phyloP scores from a whole-genome alignment of 2,329 filamentous ascomycete genomes.

The Cladophialophora psammophila region DNA sequence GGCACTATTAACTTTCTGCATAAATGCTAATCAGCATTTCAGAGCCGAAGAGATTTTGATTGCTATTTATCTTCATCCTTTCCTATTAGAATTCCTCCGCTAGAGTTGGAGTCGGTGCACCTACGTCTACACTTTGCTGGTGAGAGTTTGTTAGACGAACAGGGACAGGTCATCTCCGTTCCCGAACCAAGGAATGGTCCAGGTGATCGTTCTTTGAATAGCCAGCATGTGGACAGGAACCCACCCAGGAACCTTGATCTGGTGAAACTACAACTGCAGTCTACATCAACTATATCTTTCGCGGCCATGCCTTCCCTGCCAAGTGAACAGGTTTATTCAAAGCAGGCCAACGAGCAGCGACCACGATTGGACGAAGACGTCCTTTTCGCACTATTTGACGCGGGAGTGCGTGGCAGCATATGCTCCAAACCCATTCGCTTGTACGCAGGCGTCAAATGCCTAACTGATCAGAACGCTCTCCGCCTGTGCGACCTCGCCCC shows the following conservation, averaged over 20 bases:
- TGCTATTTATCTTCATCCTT: slow-evolving; percentile 10
- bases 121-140: slow-evolving; percentile 16
- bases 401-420: slow-evolving; percentile 29
- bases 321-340: slow-evolving; percentile 2
- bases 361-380: slow-evolving; percentile 20
- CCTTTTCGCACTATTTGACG: slow-evolving; percentile 29
- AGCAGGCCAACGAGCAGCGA: not conserved
- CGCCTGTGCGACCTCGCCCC: slow-evolving; percentile 30
- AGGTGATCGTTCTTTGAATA: not conserved
- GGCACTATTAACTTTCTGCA: not conserved
- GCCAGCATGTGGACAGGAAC: not conserved
- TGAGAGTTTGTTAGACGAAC: not conserved
- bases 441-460: slow-evolving; percentile 21
- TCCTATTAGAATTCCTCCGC: slow-evolving; percentile 11
- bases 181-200: not conserved
- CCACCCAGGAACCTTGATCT: not conserved
- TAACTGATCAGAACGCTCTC: slow-evolving; percentile 4
- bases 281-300: not conserved
- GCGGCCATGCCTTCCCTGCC: not conserved
- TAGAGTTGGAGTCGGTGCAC: slow-evolving; percentile 10
- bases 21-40: slow-evolving; percentile 5
- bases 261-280: not conserved
- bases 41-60: slow-evolving; percentile 22
- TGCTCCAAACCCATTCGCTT: slow-evolving; percentile 22
- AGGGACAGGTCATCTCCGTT: not conserved